Percentiles rank a stretch among this genome's conserved stretches.
Conservation (phyloP, 129 eudicot genomes). For the Deinandra increscens region DNA sequence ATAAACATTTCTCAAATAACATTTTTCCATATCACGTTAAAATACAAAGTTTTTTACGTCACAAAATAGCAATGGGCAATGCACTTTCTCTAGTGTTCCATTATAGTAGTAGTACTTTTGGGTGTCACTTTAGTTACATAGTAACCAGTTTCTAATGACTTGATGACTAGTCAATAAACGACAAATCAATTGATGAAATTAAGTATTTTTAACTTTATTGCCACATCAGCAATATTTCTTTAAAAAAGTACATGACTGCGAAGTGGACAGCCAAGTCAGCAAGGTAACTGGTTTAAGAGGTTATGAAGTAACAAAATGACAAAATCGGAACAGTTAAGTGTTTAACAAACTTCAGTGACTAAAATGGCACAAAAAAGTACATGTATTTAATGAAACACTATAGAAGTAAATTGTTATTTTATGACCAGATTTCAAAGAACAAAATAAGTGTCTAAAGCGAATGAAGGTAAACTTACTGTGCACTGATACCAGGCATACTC, state of each 20-base stretch:
- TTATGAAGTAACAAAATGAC: neutral
- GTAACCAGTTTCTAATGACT: neutral
- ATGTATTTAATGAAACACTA: neutral
- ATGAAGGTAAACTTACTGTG: constrained; percentile 57
- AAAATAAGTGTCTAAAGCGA: neutral
- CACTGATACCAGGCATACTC: constrained; percentile 98
- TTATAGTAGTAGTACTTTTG: no score
- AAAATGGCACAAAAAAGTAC: neutral
- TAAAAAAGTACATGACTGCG: neutral
- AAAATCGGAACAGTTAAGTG: neutral
- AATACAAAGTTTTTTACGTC: neutral
- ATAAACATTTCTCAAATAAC: neutral
- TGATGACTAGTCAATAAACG: neutral
- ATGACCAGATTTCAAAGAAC: neutral
- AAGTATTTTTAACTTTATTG: neutral
- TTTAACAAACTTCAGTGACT: neutral
- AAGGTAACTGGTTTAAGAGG: neutral
- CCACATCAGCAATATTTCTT: neutral
- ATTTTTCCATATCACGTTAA: neutral
- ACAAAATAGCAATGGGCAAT: neutral
- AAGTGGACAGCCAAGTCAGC: constrained; percentile 4
- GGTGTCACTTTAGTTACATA: neutral
- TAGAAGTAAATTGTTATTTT: neutral
- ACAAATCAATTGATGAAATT: no score
- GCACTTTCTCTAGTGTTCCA: neutral